Evolutionary conservation across 2,329 filamentous ascomycete species (phyloP), one percentile per base, ranked within the genome.

Genomic region (Xylariaceae sp.): DNA sequence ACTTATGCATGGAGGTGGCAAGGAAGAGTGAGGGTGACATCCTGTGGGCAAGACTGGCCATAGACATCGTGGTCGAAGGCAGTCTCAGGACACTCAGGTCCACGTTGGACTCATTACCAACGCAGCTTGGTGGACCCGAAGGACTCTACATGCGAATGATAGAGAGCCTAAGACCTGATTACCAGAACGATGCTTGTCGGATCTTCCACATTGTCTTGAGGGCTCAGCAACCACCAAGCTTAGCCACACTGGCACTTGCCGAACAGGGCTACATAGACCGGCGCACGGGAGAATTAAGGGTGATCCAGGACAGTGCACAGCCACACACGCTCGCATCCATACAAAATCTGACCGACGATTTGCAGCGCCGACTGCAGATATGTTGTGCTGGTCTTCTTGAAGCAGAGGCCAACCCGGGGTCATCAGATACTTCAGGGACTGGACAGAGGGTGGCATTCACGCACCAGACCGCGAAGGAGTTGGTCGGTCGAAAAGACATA

Each of bases 141-240:
- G 60, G 60, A 8, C 47, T 62, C 4, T 62, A 62, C 30, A 62
- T 62, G 57, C 53, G 52, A n/a, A 61, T 62, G 49, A 48, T 62
- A 3, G 47, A 60, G 43, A 58, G 53, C 18, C 47, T 62, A 4
- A 50, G 45, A 19, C 54, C 37, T 3, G 51, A 57, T 26, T n/a
- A 53, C n/a, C 53, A 57, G 32, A 48, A 50, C 4, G 49, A 48
- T 19, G 56, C 57, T 37, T 59, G 46, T 22, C 55, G 54, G 28
- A 57, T 62, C 34, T 62, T 60, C 24, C 54, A 59, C 31, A 47
- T 62, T 9, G 51, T 62, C 8, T 42, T 61, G 28, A 49, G 53
- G 26, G 52, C 59, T 8, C 57, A 56, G 17, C 56, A 62, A n/a
- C 58, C 59, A 16, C 59, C 57, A n/a, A 54, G 45, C 35, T 43